Conservation (phyloP, 164 flowering plant species). For the Aristolochia californica region DNA sequence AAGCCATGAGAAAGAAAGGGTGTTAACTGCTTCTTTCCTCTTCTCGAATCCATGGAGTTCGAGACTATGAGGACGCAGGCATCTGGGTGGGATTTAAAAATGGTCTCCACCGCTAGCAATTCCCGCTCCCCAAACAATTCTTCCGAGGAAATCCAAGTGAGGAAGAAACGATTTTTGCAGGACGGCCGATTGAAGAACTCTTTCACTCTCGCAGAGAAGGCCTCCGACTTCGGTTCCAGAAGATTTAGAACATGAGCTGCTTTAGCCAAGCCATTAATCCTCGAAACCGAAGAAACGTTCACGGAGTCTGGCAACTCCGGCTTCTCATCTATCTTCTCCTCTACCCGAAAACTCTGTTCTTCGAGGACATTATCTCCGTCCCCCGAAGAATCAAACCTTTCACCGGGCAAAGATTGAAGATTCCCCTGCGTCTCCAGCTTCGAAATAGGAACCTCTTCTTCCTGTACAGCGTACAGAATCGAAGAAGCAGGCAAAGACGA, state of each 20-base stretch:
- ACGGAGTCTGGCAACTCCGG: background rate
- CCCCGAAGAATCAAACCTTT: too few species aligned
- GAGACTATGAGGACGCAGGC: slow-evolving; percentile 70
- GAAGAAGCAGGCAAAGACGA: slow-evolving; percentile 22
- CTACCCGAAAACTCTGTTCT: too few species aligned
- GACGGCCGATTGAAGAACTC: slow-evolving; percentile 31
- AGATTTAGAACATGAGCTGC: slow-evolving; percentile 8
- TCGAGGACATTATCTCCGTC: too few species aligned
- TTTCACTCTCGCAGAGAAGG: slow-evolving; percentile 29
- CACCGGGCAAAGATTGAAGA: slow-evolving; percentile 4
- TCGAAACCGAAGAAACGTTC: slow-evolving; percentile 4
- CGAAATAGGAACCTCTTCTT: slow-evolving; percentile 25
- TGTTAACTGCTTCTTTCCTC: slow-evolving; percentile 32
- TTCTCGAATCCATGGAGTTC: slow-evolving; percentile 42
- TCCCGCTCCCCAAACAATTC: slow-evolving; percentile 52
- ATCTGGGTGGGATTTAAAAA: slow-evolving; percentile 64
- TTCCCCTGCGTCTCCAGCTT: slow-evolving; percentile 19
- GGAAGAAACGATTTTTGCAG: slow-evolving; percentile 55
- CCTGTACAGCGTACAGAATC: slow-evolving; percentile 28
- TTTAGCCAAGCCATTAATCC: slow-evolving; percentile 10
- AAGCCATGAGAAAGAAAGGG: slow-evolving; percentile 45
- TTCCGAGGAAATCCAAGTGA: slow-evolving; percentile 85
- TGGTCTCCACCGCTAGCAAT: slow-evolving; percentile 40
- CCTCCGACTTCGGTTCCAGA: slow-evolving; percentile 11
- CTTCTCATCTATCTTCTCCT: too few species aligned